These are phyloP conservation scores for Tillandsia fasciculata DNA, from an alignment of 176 grass and related monocot species.

Conservation along the genomic window DNA sequence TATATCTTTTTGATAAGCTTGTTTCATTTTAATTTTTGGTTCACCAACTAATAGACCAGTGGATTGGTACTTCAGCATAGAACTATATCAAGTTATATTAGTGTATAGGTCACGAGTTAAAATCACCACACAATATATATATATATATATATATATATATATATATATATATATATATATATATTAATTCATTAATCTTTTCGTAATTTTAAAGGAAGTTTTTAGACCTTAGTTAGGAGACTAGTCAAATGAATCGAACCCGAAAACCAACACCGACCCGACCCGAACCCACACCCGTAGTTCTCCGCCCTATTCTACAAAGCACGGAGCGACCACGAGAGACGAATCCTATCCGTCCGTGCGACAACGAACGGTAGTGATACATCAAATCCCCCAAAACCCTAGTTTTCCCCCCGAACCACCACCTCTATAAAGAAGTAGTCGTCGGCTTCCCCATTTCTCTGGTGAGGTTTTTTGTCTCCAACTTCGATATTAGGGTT, in stretches of 20 bases:
- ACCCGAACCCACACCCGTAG: neutral
- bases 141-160: too few relatives aligned
- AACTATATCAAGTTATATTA: too few relatives aligned
- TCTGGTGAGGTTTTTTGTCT: neutral
- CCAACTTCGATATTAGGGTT: neutral
- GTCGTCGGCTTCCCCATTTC: neutral
- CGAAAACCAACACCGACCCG: neutral
- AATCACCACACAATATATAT: too few relatives aligned
- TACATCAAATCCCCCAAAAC: neutral
- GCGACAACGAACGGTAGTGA: neutral
- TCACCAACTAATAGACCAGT: too few relatives aligned
- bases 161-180: too few relatives aligned
- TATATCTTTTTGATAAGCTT: too few relatives aligned
- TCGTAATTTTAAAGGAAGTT: too few relatives aligned
- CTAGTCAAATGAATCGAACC: neutral
- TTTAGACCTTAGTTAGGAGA: too few relatives aligned
- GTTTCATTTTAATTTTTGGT: too few relatives aligned
- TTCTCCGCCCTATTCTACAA: slow-evolving; percentile 3
- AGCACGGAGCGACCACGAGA: neutral
- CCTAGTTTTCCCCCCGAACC: neutral
- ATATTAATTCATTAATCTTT: too few relatives aligned
- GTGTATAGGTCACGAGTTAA: too few relatives aligned
- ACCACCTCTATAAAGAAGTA: neutral
- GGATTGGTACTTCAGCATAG: too few relatives aligned
- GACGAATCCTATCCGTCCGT: neutral